Base-by-base conservation (phyloP, 768 basidiomycete species). In the Suillus subalutaceus region DNA sequence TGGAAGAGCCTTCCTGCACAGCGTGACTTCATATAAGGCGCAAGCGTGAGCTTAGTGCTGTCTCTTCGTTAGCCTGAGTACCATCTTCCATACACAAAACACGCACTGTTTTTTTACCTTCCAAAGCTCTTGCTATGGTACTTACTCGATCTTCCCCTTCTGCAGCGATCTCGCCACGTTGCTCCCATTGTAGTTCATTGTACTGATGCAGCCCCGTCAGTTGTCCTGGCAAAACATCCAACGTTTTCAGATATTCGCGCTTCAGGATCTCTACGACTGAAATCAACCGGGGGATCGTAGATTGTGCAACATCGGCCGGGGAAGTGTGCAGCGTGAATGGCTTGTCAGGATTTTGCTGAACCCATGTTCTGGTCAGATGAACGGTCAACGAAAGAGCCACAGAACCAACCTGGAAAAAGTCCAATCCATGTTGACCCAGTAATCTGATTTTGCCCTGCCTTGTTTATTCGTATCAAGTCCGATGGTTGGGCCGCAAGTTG, bases 191-290 rank as follows among this genome's bases (percentile, higher is more conserved):
- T 13, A 93, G 77, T 63, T 90, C 84, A 68, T 93, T 94, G 78
- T 93, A 93, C 73, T 94, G 92, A 72, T 92, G 85, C 41, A 94
- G 75, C 4, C 92, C 92, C 4, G 76, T 74, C 35, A 79, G 72
- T 52, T 80, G 79, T n/a, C 76, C 74, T 2, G 80, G 81, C 13
- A 77, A 83, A 23, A 75, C 69, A 50, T 83, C 83, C 7, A 90
- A 78, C 16, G 73, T 73, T 64, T 87, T 87, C 63, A 92, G 67
- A 72, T 88, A 94, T 72, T 94, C 91, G 35, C 94, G 86, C 72
- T 95, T 95, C 71, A 94, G 86, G 64, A 95, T 92, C 76, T 96
- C 94, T 0, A 88, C 88, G 4, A 93, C 90, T 0, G 89, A 87
- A 44, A 96, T 81, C 9, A 96, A 82, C 0, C 90, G 86, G 0